Evolutionary conservation across 1,284 basidiomycete genomes (phyloP).

Genomic region (Cystobasidium pallidum): DNA sequence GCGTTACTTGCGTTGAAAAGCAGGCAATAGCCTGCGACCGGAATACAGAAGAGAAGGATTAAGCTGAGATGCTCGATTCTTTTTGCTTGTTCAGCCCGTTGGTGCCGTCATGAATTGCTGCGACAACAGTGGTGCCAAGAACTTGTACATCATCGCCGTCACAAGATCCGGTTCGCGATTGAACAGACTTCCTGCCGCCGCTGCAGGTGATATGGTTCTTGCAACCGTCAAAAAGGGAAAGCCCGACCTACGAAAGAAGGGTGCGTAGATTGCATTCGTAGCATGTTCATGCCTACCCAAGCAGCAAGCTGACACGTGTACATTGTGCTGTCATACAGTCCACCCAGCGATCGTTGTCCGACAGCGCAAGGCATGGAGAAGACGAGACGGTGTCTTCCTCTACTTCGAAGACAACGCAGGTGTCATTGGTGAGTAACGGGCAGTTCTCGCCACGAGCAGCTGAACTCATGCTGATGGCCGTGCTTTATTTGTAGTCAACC

Average conservation of each 20-base stretch:
- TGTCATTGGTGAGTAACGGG: conserved; percentile 72
- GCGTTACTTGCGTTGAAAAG: conserved; percentile 2
- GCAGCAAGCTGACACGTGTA: background rate
- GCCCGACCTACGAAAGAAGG: conserved; percentile 99
- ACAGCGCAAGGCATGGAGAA: conserved; percentile 97
- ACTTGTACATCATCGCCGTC: conserved; percentile 86
- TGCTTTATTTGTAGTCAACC: conserved; percentile 63
- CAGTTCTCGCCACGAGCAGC: too few species aligned
- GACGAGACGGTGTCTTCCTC: conserved; percentile 97
- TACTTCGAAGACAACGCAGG: conserved; percentile 99
- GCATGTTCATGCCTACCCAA: background rate
- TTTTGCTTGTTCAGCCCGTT: conserved; percentile 64
- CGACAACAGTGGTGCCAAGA: conserved; percentile 99
- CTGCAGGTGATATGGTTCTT: conserved; percentile 94
- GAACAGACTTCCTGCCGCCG: conserved; percentile 96
- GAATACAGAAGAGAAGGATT: background rate
- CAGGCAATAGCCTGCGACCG: too few species aligned
- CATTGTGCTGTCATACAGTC: conserved; percentile 61
- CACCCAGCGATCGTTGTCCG: conserved; percentile 97
- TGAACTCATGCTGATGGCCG: conserved; percentile 35
- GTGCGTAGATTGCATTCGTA: conserved; percentile 62
- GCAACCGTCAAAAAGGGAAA: conserved; percentile 99
- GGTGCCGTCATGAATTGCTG: conserved; percentile 99
- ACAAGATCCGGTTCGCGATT: conserved; percentile 93
- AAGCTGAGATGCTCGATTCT: conserved; percentile 8